These are phyloP conservation scores for Dimocarpus longan DNA, from an alignment of 345 rosid species.

Conservation along the genomic window DNA sequence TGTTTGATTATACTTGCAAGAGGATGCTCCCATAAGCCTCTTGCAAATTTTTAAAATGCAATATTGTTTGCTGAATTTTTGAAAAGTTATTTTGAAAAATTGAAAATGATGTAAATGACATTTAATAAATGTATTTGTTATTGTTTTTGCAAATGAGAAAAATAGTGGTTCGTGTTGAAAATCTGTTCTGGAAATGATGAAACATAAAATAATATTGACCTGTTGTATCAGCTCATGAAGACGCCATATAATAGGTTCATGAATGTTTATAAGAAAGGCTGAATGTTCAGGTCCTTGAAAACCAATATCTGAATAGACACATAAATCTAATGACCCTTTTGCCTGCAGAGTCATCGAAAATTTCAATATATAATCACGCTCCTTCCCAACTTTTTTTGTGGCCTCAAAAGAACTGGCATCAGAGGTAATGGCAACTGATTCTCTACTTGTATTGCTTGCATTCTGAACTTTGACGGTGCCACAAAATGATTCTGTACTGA, in stretches of 20 bases:
- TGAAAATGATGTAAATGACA: too few relatives aligned
- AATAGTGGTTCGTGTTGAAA: too few relatives aligned
- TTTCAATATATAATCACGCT: slow-evolving; percentile 68
- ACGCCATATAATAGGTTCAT: slow-evolving; percentile 98
- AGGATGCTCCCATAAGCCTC: slow-evolving; percentile 33
- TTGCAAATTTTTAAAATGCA: too few relatives aligned
- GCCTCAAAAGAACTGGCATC: slow-evolving; percentile 94
- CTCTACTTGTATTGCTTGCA: slow-evolving; percentile 88
- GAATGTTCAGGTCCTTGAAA: slow-evolving; percentile 80
- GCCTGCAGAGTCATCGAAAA: slow-evolving; percentile 78
- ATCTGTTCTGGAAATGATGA: too few relatives aligned
- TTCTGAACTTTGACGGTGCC: slow-evolving; percentile 82
- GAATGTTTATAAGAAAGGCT: slow-evolving; percentile 87
- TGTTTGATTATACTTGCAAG: slow-evolving; percentile 69
- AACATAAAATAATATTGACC: slow-evolving; percentile 43
- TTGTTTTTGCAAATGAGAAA: too few relatives aligned
- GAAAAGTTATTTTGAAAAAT: too few relatives aligned
- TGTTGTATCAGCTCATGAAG: slow-evolving; percentile 96
- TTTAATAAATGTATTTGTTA: too few relatives aligned
- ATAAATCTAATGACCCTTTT: slow-evolving; percentile 77
- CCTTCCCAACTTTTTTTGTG: slow-evolving; percentile 72
- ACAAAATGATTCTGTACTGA: slow-evolving; percentile 82
- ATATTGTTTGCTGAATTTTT: too few relatives aligned
- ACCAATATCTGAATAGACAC: slow-evolving; percentile 86
- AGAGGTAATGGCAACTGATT: slow-evolving; percentile 94